A percentile compares a stretch with the other conserved stretches of the same genome.
phyloP scores from a whole-genome alignment of 169 alveolate genomes.

The Eimeria zaria region DNA sequence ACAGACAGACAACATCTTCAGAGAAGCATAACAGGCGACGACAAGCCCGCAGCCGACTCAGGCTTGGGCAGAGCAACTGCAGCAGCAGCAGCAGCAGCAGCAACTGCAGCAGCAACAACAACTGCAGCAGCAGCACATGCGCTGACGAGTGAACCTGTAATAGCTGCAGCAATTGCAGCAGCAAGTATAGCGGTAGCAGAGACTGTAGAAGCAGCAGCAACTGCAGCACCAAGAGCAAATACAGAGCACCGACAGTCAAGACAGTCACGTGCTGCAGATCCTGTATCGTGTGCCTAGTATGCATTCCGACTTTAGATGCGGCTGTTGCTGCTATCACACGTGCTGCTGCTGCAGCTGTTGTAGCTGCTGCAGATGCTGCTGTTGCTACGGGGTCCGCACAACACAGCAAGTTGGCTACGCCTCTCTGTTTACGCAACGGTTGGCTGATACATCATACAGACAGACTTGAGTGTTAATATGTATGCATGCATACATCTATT shows the following conservation, averaged over 20 bases:
- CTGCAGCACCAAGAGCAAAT: too few species aligned
- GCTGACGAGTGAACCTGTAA: too few species aligned
- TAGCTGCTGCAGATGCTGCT: too few species aligned
- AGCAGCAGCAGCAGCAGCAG: slow-evolving; percentile 2
- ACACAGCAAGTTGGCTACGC: too few species aligned
- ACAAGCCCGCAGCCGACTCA: neutral
- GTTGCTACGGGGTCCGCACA: too few species aligned
- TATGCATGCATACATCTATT: neutral
- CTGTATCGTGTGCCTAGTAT: neutral
- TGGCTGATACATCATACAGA: too few species aligned
- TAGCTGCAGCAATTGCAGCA: neutral
- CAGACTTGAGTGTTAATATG: neutral
- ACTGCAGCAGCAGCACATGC: neutral
- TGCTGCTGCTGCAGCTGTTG: neutral
- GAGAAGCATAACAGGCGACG: neutral
- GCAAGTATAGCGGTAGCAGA: too few species aligned
- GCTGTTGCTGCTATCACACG: neutral
- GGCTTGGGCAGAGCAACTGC: neutral
- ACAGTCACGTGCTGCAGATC: neutral
- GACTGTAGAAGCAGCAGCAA: too few species aligned
- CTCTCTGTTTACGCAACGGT: too few species aligned
- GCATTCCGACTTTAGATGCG: neutral
- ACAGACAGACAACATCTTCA: too few species aligned
- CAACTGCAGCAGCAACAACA: neutral
- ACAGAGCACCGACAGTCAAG: too few species aligned